Percentiles rank a stretch among this genome's conserved stretches.
Evolutionary conservation across 192 early-diverging fungal genomes (phyloP).

Genomic region (Coemansia sp.): DNA sequence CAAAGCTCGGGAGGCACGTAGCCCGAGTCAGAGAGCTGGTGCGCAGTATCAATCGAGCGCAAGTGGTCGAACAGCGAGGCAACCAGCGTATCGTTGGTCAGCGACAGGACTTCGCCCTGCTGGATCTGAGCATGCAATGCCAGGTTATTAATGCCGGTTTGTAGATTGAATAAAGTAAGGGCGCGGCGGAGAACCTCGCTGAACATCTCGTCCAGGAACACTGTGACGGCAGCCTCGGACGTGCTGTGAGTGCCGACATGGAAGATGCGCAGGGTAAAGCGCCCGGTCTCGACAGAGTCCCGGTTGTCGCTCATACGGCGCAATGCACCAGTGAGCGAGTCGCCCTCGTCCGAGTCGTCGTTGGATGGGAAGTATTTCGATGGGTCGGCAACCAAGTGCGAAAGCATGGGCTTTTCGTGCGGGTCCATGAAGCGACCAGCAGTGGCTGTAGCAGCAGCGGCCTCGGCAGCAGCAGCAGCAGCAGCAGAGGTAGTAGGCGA

Average conservation of each 20-base stretch:
- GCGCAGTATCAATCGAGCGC: slow-evolving; percentile 7
- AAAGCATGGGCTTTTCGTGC: slow-evolving; percentile 26
- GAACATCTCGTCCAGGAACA: slow-evolving; percentile 40
- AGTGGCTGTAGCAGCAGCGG: slow-evolving; percentile 3
- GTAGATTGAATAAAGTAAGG: slow-evolving; percentile 24
- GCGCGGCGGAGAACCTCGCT: slow-evolving; percentile 43
- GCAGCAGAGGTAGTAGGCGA: not conserved
- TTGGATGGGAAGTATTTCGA: slow-evolving; percentile 42
- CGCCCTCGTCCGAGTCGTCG: slow-evolving; percentile 53
- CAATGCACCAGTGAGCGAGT: slow-evolving; percentile 42
- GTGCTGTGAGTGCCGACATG: slow-evolving; percentile 30
- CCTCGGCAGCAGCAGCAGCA: not conserved
- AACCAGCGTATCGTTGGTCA: slow-evolving; percentile 20
- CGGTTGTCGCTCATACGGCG: slow-evolving; percentile 29
- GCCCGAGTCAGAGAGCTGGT: slow-evolving; percentile 15
- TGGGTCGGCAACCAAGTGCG: slow-evolving; percentile 18
- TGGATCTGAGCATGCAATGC: slow-evolving; percentile 30
- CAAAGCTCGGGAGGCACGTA: slow-evolving; percentile 27
- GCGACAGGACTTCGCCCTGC: slow-evolving; percentile 26
- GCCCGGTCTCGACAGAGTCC: slow-evolving; percentile 22
- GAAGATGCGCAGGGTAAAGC: slow-evolving; percentile 20
- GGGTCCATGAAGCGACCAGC: slow-evolving; percentile 8
- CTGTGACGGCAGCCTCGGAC: slow-evolving; percentile 20
- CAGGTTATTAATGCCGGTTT: slow-evolving; percentile 10
- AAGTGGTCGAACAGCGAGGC: slow-evolving; percentile 31